These are phyloP conservation scores for Olyra latifolia DNA, from an alignment of 176 grass and related monocot genomes.

Conservation along the genomic window DNA sequence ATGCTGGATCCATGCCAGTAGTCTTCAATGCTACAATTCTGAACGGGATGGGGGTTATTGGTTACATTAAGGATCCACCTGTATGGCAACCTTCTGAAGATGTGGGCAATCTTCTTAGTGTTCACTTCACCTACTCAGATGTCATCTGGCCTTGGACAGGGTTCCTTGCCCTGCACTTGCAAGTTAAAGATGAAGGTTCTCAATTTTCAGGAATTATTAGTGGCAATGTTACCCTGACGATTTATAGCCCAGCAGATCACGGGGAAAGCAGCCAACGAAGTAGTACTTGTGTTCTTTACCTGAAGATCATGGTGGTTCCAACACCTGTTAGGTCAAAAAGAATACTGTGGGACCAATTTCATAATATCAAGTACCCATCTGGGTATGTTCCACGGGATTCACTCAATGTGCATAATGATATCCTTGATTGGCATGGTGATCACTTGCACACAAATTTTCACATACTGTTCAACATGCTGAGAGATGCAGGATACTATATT, in stretches of 20 bases:
- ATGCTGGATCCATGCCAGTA: constrained; percentile 89
- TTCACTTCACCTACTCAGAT: constrained; percentile 90
- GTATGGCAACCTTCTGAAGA: constrained; percentile 81
- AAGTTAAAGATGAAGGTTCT: constrained; percentile 92
- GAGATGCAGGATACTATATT: constrained; percentile 90
- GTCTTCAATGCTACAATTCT: constrained; percentile 98
- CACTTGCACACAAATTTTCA: constrained; percentile 98
- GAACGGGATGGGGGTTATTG: constrained; percentile 93
- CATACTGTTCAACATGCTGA: constrained; percentile 96
- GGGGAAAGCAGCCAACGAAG: constrained; percentile 54
- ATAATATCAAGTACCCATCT: constrained; percentile 97
- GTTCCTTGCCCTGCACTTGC: constrained; percentile 84
- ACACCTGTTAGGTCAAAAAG: constrained; percentile 83
- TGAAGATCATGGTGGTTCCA: constrained; percentile 84
- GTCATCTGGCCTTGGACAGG: constrained; percentile 99
- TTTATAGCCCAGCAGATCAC: constrained; percentile 63
- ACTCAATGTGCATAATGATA: constrained; percentile 94
- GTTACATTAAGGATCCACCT: constrained; percentile 77
- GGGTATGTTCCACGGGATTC: constrained; percentile 99
- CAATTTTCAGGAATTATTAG: constrained; percentile 80
- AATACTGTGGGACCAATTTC: constrained; percentile 97
- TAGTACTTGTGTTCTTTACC: constrained; percentile 69
- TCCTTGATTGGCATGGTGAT: constrained; percentile 99
- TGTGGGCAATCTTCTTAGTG: constrained; percentile 81
- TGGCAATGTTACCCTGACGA: constrained; percentile 74